Evolutionary conservation across 768 basidiomycete species (phyloP).

Genomic region (Pleurotus tuber-regium): DNA sequence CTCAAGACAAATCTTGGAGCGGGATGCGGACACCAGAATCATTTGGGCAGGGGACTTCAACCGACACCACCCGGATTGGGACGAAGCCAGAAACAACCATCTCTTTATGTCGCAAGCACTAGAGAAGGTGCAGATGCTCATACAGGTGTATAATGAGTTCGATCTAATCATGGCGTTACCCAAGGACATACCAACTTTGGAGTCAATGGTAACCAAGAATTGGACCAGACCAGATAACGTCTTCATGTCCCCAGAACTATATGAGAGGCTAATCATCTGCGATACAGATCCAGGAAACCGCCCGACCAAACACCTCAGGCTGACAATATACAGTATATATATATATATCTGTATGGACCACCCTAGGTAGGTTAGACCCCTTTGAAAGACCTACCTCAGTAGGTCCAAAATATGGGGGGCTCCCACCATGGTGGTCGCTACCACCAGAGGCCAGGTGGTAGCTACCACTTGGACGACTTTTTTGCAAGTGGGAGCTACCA

Average conservation of each 20-base stretch:
- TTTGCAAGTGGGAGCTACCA: too few species aligned
- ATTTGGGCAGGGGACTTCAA: conserved; percentile 41
- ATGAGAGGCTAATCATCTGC: conserved; percentile 25
- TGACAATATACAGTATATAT: too few species aligned
- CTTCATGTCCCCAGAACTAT: conserved; percentile 23
- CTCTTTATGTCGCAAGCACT: conserved; percentile 32
- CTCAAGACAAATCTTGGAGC: neutral
- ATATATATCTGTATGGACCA: too few species aligned
- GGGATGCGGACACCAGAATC: conserved; percentile 10
- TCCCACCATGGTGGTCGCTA: too few species aligned
- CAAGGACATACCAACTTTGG: conserved; percentile 29
- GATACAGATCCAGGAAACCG: conserved; percentile 14
- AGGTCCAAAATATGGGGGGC: too few species aligned
- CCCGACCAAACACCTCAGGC: too few species aligned
- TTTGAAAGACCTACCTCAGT: too few species aligned
- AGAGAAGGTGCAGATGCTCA: conserved; percentile 19
- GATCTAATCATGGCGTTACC: conserved; percentile 34
- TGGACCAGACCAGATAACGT: conserved; percentile 42
- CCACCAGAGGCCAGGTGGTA: too few species aligned
- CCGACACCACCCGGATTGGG: conserved; percentile 39
- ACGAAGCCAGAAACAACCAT: conserved; percentile 24
- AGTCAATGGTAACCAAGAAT: conserved; percentile 26
- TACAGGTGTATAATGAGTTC: conserved; percentile 21
- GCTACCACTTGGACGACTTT: too few species aligned
- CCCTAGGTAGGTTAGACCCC: too few species aligned